Percentiles rank a stretch among this genome's conserved stretches.
These are phyloP conservation scores for Melanomma pulvis-pyrius DNA, from an alignment of 495 filamentous ascomycete genomes.

Conservation along the genomic window DNA sequence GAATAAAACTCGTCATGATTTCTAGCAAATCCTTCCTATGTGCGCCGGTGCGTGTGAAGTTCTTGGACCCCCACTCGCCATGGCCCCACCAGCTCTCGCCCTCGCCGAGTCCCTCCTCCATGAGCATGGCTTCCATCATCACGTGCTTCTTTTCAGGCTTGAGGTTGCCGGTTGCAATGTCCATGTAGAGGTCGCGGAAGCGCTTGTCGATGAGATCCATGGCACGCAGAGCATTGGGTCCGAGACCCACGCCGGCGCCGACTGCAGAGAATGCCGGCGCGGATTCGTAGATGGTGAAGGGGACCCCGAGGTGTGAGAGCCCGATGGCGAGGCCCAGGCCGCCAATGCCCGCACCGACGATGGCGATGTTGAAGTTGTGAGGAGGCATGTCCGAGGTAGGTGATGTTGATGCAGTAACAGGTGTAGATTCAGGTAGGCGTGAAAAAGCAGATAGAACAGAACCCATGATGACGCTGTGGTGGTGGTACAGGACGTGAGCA, in stretches of 20 bases:
- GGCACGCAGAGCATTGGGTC: conserved; percentile 25
- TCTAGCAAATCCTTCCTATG: conserved; percentile 32
- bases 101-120: conserved; percentile 28
- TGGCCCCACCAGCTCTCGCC: conserved; percentile 18
- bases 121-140: conserved; percentile 32
- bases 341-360: conserved; percentile 33
- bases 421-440: not conserved
- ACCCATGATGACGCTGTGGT: not conserved
- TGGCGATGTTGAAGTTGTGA: conserved; percentile 26
- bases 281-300: conserved; percentile 31
- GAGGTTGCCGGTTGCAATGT: conserved; percentile 21
- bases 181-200: conserved; percentile 21
- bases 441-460: not conserved
- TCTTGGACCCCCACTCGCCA: conserved; percentile 13
- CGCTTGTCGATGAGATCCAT: conserved; percentile 26
- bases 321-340: conserved; percentile 31
- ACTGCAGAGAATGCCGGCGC: conserved; percentile 17
- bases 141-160: conserved; percentile 22
- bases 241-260: conserved; percentile 29
- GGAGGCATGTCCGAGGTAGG: not conserved
- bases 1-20: conserved; percentile 29
- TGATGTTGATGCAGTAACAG: not conserved
- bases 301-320: conserved; percentile 17
- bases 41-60: conserved; percentile 18
- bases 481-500: not conserved